Evolutionary conservation across 1,139 yeast species (phyloP), one percentile per base, ranked within the genome.

Genomic region (Kazachstania sp.): DNA sequence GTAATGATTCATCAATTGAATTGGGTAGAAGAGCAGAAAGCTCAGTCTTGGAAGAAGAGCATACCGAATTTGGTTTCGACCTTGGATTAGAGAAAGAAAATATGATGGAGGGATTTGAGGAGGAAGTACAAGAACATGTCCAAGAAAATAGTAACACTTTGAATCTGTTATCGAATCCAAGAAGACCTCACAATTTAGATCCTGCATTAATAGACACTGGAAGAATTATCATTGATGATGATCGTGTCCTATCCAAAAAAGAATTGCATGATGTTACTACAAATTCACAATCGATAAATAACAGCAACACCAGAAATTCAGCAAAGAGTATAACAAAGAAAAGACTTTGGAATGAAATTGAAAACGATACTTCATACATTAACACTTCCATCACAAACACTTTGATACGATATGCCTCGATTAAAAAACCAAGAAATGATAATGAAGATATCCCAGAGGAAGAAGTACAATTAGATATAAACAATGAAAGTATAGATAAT

Each of bases 1-100:
- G 15, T 5, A 20, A 19, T 15, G 45, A 42, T 36, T 18, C 23
- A 8, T 40, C 43, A 15, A 18, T 40, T 4, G 43, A 40, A 32
- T 16, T 57, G 15, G 70, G 70, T 2, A 66, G 71, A 58, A 64
- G 65, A 35, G 63, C 55, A 5, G 63, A 55, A 20, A 63, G 56
- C 37, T 55, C 53, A 1, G 47, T 46, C 29, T 39, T 51, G 4
- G 57, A 54, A 15, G 57, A 54, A 15, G 64, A 59, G 31, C 53
- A 52, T n/a, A 53, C 65, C 3, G 70, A 66, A 39, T 59, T 67
- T 42, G 71, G 66, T 34, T 60, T 68, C 41, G 67, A 68, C 44
- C 55, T 68, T 49, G 71, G 66, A 28, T 49, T 68, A 11, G 65
- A 57, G 11, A 60, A 63, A 41, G 63, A 59, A 3, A 39, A 48